phyloP scores from a whole-genome alignment of 2,329 filamentous ascomycete species.

The Aspergillus tamarii region DNA sequence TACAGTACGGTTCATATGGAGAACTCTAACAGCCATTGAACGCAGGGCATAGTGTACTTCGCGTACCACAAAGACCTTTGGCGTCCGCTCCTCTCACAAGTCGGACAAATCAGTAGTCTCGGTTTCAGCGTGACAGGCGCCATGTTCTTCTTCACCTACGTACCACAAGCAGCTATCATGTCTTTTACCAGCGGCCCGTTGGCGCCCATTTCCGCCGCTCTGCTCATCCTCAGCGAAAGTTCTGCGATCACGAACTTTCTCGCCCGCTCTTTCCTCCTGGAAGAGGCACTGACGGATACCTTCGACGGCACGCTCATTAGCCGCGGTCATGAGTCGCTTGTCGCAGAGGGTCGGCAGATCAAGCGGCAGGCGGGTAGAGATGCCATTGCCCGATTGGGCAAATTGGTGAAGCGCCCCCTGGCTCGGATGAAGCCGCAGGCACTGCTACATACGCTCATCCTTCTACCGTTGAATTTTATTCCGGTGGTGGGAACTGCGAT shows the following conservation, averaged over 20 bases:
- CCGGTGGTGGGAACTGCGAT: constrained; percentile 82
- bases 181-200: constrained; percentile 81
- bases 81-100: constrained; percentile 60
- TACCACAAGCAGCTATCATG: constrained; percentile 80
- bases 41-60: constrained; percentile 64
- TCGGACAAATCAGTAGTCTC: constrained; percentile 67
- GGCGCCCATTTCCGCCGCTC: constrained; percentile 61
- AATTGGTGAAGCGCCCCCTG: constrained; percentile 59
- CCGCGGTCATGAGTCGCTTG: constrained; percentile 61
- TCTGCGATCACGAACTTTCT: constrained; percentile 55
- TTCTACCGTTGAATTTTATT: constrained; percentile 90
- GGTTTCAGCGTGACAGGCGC: constrained; percentile 71
- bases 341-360: constrained; percentile 74
- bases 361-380: constrained; percentile 55
- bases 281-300: constrained; percentile 82
- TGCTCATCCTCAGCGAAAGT: constrained; percentile 64
- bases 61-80: constrained; percentile 60
- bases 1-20: too few relatives aligned
- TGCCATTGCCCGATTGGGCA: constrained; percentile 60
- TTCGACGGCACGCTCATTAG: constrained; percentile 75
- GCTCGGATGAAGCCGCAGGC: constrained; percentile 55
- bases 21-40: background rate
- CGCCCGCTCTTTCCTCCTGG: constrained; percentile 73
- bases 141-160: constrained; percentile 89
- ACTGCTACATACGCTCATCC: constrained; percentile 78